These are phyloP conservation scores for Vitis riparia DNA, from an alignment of 164 flowering plant species.

Conservation along the genomic window DNA sequence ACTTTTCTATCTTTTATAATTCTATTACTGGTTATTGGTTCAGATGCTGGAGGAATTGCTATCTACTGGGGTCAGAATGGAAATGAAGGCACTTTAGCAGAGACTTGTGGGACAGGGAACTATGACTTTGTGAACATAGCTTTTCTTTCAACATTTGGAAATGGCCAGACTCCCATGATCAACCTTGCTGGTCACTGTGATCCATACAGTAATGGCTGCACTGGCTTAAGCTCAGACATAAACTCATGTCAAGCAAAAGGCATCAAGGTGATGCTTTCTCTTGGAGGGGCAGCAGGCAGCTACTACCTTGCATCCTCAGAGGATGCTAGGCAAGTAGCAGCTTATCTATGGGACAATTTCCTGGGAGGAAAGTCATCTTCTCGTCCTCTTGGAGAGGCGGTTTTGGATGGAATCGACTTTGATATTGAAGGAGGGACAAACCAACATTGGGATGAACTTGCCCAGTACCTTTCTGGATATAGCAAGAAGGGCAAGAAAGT, in stretches of 20 bases:
- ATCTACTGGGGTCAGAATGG: conserved; percentile 49
- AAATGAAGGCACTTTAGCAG: conserved; percentile 33
- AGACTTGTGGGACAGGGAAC: conserved; percentile 35
- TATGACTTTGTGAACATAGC: conserved; percentile 34
- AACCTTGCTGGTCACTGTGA: conserved; percentile 45
- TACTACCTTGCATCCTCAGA: conserved; percentile 24
- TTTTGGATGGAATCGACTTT: conserved; percentile 38
- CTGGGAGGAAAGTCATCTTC: conserved; percentile 26
- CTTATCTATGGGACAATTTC: conserved; percentile 33
- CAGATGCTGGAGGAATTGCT: conserved; percentile 32
- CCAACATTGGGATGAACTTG: conserved; percentile 28
- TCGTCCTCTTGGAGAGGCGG: conserved; percentile 35
- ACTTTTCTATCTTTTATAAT: neutral
- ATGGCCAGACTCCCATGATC: conserved; percentile 30
- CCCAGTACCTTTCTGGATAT: conserved; percentile 15
- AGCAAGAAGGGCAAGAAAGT: conserved; percentile 31
- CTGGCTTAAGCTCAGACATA: conserved; percentile 22
- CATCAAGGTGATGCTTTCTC: conserved; percentile 27
- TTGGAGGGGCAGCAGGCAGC: conserved; percentile 36
- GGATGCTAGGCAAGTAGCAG: conserved; percentile 29
- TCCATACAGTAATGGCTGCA: conserved; percentile 30
- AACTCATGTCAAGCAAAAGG: conserved; percentile 26
- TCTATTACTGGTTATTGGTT: neutral
- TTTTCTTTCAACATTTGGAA: conserved; percentile 38
- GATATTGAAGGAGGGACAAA: conserved; percentile 33